Evolutionary conservation across 768 basidiomycete genomes (phyloP).

Genomic region (Rhodotorula diobovata): DNA sequence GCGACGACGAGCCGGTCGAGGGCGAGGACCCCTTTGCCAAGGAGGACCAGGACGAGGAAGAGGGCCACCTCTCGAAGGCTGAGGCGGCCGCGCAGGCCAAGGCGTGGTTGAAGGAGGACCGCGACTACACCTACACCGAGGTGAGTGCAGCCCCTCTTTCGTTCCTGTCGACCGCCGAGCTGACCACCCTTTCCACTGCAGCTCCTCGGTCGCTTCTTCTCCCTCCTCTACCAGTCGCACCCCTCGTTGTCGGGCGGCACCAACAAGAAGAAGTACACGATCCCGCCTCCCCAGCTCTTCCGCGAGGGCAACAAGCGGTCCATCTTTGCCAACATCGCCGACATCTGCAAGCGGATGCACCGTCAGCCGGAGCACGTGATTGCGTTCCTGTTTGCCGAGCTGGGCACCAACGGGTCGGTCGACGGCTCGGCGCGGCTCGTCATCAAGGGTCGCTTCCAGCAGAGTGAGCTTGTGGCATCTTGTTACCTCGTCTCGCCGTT

Average conservation of each 20-base stretch:
- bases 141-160: conserved; percentile 49
- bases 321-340: conserved; percentile 91
- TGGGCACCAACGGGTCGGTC: conserved; percentile 95
- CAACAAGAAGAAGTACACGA: conserved; percentile 82
- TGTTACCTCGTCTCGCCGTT: neutral
- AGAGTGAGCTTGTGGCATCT: conserved; percentile 50
- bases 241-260: conserved; percentile 69
- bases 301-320: conserved; percentile 97
- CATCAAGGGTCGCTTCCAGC: conserved; percentile 96
- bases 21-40: conserved; percentile 43
- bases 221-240: conserved; percentile 84
- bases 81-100: conserved; percentile 69
- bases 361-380: conserved; percentile 96
- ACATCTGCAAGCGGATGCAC: conserved; percentile 99
- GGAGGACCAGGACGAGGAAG: conserved; percentile 33
- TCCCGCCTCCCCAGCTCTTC: conserved; percentile 88
- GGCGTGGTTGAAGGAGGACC: conserved; percentile 76
- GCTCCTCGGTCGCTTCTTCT: conserved; percentile 91
- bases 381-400: conserved; percentile 91
- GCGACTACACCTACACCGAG: conserved; percentile 95
- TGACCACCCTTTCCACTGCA: conserved; percentile 45
- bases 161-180: neutral
- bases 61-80: conserved; percentile 46
- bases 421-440: conserved; percentile 87
- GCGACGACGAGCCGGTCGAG: conserved; percentile 39